Conservation (phyloP, 768 basidiomycete species). For the Thelephora aurantiotincta region DNA sequence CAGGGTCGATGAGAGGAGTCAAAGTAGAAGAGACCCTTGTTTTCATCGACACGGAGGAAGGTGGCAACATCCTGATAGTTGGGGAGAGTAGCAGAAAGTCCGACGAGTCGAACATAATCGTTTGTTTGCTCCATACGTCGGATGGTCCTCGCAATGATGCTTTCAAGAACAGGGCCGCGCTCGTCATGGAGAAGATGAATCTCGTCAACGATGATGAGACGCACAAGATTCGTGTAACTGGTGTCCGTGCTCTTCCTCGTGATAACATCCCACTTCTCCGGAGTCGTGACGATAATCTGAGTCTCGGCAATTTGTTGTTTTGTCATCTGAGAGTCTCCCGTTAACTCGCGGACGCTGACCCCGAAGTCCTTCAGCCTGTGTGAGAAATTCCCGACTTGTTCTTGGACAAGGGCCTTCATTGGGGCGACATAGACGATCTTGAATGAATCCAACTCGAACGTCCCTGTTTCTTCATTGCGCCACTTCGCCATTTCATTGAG, state of each 20-base stretch:
- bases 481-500: slow-evolving; percentile 83
- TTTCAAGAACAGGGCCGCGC: slow-evolving; percentile 92
- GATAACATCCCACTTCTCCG: slow-evolving; percentile 99
- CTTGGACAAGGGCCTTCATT: slow-evolving; percentile 98
- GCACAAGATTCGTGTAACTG: slow-evolving; percentile 91
- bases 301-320: slow-evolving; percentile 95
- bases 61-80: slow-evolving; percentile 97
- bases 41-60: slow-evolving; percentile 88
- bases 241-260: slow-evolving; percentile 96
- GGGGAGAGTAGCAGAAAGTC: slow-evolving; percentile 93
- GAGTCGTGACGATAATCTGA: slow-evolving; percentile 96
- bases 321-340: slow-evolving; percentile 95
- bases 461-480: slow-evolving; percentile 68
- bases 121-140: slow-evolving; percentile 88
- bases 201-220: slow-evolving; percentile 95
- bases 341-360: slow-evolving; percentile 87
- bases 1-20: slow-evolving; percentile 91
- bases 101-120: slow-evolving; percentile 88
- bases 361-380: slow-evolving; percentile 56
- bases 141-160: slow-evolving; percentile 80
- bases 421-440: slow-evolving; percentile 97
- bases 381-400: slow-evolving; percentile 94
- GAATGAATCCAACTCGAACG: slow-evolving; percentile 78
- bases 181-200: slow-evolving; percentile 97
- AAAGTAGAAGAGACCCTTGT: slow-evolving; percentile 93